Percentiles rank a stretch among this genome's conserved stretches.
These are phyloP conservation scores for Linnemannia zychae DNA, from an alignment of 192 early-diverging fungal genomes.

Conservation along the genomic window DNA sequence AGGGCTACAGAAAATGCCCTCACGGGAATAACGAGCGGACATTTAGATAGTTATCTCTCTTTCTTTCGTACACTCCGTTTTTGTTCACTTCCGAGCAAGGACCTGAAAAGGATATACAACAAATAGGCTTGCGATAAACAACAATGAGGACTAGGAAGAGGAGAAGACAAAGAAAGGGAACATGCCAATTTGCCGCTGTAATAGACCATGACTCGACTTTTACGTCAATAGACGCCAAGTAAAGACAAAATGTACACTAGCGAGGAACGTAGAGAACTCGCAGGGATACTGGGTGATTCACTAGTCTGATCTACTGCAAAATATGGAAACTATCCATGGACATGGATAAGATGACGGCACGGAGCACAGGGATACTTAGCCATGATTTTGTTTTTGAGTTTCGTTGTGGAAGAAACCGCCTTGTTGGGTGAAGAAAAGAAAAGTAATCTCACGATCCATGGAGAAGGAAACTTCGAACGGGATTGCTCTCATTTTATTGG, in stretches of 20 bases:
- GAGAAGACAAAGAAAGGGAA: not conserved
- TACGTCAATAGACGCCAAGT: not conserved
- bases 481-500: not conserved
- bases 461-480: not conserved
- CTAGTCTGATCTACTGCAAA: not conserved
- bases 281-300: not conserved
- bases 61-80: not conserved
- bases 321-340: not conserved
- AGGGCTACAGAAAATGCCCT: not conserved
- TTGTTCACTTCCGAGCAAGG: not conserved
- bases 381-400: not conserved
- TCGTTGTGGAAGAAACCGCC: too few relatives aligned
- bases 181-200: not conserved
- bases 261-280: not conserved
- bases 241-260: not conserved
- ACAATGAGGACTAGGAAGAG: not conserved
- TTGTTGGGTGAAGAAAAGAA: too few relatives aligned
- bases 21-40: conserved; percentile 5
- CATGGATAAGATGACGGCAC: not conserved
- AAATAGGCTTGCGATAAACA: too few relatives aligned
- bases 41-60: not conserved
- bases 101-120: not conserved
- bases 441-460: not conserved
- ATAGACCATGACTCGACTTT: not conserved
- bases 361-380: not conserved